Evolutionary conservation across 179 eudicot species (phyloP).

Genomic region (Actinidia chinensis): DNA sequence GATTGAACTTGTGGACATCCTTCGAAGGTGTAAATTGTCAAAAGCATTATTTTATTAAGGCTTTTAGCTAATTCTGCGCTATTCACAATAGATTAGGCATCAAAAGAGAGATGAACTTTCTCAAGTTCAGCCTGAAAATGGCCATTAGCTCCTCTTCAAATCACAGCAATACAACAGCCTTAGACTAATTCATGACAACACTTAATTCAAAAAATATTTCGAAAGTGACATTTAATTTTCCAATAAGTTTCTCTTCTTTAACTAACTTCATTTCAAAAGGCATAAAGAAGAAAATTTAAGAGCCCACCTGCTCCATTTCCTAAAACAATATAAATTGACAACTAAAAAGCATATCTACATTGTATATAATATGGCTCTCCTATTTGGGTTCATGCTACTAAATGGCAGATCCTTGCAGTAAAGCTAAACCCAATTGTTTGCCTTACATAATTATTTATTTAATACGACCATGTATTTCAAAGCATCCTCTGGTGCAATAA

Average conservation of each 20-base stretch:
- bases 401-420: not conserved
- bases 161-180: not conserved
- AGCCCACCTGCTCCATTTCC: not conserved
- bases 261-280: not conserved
- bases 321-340: not conserved
- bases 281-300: not conserved
- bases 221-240: not conserved
- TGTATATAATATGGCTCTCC: constrained; percentile 4
- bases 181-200: not conserved
- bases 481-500: not conserved
- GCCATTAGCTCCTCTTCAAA: not conserved
- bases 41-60: too few species aligned
- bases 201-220: too few species aligned
- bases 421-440: not conserved
- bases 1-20: too few species aligned
- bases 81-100: not conserved
- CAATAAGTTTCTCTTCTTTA: not conserved
- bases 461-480: not conserved
- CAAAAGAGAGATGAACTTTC: not conserved
- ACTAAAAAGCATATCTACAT: not conserved
- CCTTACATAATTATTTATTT: not conserved
- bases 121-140: too few species aligned
- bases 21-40: too few species aligned
- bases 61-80: not conserved
- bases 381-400: not conserved